Evolutionary conservation across 257 asterid genomes (phyloP).

Genomic region (Paraleonurus japonicus): DNA sequence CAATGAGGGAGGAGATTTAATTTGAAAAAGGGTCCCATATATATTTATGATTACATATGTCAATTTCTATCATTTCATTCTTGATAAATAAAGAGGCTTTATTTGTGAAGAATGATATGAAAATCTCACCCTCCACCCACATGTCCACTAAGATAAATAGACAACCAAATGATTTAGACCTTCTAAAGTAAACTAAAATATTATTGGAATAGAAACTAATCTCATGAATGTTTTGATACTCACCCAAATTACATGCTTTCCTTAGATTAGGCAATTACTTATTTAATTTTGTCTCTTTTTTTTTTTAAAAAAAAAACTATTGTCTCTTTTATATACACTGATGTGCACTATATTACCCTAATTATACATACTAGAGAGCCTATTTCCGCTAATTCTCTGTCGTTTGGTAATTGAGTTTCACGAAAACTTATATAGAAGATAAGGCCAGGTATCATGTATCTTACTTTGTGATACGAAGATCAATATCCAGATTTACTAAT

Average conservation of each 20-base stretch:
- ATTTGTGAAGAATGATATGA: constrained; percentile 27
- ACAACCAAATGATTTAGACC: constrained; percentile 46
- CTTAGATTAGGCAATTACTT: not conserved
- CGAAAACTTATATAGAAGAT: no score
- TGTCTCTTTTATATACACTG: not conserved
- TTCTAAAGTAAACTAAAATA: constrained; percentile 37
- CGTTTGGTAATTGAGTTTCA: no score
- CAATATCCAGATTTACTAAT: no score
- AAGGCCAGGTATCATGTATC: no score
- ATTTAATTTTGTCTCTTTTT: not conserved
- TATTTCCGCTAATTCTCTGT: no score
- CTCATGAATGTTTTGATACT: constrained; percentile 7
- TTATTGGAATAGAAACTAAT: constrained; percentile 27
- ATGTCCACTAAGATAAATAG: constrained; percentile 21
- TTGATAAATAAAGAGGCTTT: constrained; percentile 50
- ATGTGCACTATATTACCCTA: not conserved
- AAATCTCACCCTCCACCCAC: constrained; percentile 38
- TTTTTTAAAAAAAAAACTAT: no score
- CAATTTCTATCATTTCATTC: constrained; percentile 45
- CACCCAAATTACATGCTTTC: constrained; percentile 6
- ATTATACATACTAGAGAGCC: no score
- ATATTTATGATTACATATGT: constrained; percentile 44
- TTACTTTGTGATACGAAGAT: no score
- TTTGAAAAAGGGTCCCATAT: constrained; percentile 37
- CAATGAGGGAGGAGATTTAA: not conserved